Evolutionary conservation across 176 grass and related monocot genomes (phyloP), one percentile per base, ranked within the genome.

Genomic region (Oryza longistaminata): DNA sequence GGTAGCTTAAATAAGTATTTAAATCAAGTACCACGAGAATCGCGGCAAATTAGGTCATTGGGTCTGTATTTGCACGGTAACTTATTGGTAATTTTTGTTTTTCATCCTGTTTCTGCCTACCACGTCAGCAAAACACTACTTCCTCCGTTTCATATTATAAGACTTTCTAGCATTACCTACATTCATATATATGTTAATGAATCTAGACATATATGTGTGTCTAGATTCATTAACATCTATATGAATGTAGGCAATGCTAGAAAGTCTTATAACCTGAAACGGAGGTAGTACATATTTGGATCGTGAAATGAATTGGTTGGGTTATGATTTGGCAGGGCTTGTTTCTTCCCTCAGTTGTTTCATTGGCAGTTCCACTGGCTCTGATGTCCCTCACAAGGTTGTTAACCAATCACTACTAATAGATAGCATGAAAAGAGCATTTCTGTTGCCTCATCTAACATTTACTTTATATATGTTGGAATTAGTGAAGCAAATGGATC

Each of bases 361-460:
- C 93, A 3, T 85, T 98, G 85, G 79, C 88, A 68, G 91, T 95
- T 19, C 96, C 96, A 52, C 80, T 98, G 7, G 85, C 93, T 71
- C 71, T 95, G 52, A 88, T 98, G 93, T 98, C 96, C 70, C 70
- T 98, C 21, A 95, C 96, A 24, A 98, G 96, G 96, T 98, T 85
- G 48, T 82, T 87, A 58, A 90, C 70, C 40, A 62, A 44, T 82
- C 21, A 83, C 40, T 77, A 76, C 68, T 83, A 49, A 52, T 68
- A 50, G 29, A 70, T 85, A 73, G 60, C 35, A 88, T 79, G 50
- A 46, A 46, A 69, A 68, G 24, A 78, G 17, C 4, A 33, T 83
- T 73, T 7, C 6, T 24, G 10, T 22, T 79, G 11, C 26, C 52
- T 76, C 29, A 73, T 77, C 42, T 81, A 82, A 85, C 50, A 68